These are phyloP conservation scores for Macadamia tetraphylla DNA, from an alignment of 164 flowering plant genomes.

Conservation along the genomic window DNA sequence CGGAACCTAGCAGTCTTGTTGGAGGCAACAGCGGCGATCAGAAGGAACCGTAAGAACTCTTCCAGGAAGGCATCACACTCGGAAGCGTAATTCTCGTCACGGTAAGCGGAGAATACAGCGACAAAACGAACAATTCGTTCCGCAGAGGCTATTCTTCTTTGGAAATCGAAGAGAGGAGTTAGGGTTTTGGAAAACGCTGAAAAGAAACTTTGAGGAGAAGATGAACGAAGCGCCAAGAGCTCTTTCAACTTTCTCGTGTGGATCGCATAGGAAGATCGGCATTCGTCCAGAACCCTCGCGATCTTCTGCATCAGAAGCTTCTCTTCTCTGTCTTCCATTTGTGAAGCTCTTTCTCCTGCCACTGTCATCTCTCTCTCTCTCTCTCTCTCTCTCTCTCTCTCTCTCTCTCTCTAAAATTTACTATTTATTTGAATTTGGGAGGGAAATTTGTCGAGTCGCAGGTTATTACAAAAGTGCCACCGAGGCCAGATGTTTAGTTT, in stretches of 20 bases:
- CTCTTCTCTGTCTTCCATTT: slow-evolving; percentile 5
- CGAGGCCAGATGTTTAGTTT: not conserved
- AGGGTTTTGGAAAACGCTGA: slow-evolving; percentile 57
- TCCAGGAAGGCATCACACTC: slow-evolving; percentile 49
- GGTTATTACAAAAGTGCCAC: not conserved
- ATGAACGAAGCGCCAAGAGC: slow-evolving; percentile 47
- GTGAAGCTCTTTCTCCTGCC: not conserved
- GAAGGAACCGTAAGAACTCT: slow-evolving; percentile 49
- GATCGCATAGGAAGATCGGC: slow-evolving; percentile 54
- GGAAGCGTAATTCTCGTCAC: slow-evolving; percentile 19
- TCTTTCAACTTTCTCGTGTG: slow-evolving; percentile 84
- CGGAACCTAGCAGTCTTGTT: slow-evolving; percentile 63
- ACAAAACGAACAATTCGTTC: slow-evolving; percentile 70
- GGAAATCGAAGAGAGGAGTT: slow-evolving; percentile 58
- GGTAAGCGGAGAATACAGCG: slow-evolving; percentile 42
- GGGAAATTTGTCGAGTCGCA: not conserved
- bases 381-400: slow-evolving; percentile 7
- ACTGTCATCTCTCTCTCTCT: not conserved
- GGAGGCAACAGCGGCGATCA: slow-evolving; percentile 42
- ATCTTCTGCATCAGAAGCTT: slow-evolving; percentile 31
- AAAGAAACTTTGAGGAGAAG: slow-evolving; percentile 37
- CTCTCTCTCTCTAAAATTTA: not conserved
- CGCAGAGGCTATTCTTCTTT: slow-evolving; percentile 44
- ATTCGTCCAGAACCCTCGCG: slow-evolving; percentile 57
- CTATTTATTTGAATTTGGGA: slow-evolving; percentile 1